These are phyloP conservation scores for Phyllostachys edulis DNA, from an alignment of 176 grass and related monocot genomes.

Conservation along the genomic window DNA sequence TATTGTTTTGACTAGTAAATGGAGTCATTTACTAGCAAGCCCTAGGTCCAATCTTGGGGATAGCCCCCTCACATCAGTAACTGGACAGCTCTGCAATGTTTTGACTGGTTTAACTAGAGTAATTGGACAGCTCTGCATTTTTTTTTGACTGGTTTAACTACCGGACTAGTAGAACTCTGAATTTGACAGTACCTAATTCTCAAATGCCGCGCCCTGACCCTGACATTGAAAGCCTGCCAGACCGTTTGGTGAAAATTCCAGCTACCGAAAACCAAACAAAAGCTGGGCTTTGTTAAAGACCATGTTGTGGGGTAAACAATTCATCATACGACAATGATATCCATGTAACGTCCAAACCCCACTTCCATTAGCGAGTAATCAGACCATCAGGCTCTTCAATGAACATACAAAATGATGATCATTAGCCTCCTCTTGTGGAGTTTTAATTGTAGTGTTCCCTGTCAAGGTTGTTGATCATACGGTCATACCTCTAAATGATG, in stretches of 20 bases:
- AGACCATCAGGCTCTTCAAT: slow-evolving; percentile 4
- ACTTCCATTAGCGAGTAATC: slow-evolving; percentile 15
- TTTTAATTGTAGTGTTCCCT: no score
- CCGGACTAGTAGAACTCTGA: not conserved
- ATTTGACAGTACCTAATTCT: not conserved
- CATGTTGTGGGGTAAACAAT: not conserved
- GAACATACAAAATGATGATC: not conserved
- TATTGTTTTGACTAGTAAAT: not conserved
- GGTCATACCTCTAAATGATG: not conserved
- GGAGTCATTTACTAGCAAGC: not conserved
- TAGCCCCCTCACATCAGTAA: not conserved
- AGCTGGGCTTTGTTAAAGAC: not conserved
- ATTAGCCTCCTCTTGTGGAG: not conserved
- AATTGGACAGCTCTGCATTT: not conserved
- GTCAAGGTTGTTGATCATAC: not conserved
- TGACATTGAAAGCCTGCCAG: slow-evolving; percentile 31
- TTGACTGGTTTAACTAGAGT: not conserved
- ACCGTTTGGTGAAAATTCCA: slow-evolving; percentile 35
- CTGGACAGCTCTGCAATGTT: not conserved
- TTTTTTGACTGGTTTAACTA: not conserved
- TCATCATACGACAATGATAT: not conserved
- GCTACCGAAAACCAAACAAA: not conserved
- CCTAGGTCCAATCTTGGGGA: not conserved
- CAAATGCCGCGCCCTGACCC: not conserved
- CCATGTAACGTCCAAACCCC: not conserved